Base-by-base conservation (phyloP, 805 yeast genomes). In the Jamesozyma lodderae region DNA sequence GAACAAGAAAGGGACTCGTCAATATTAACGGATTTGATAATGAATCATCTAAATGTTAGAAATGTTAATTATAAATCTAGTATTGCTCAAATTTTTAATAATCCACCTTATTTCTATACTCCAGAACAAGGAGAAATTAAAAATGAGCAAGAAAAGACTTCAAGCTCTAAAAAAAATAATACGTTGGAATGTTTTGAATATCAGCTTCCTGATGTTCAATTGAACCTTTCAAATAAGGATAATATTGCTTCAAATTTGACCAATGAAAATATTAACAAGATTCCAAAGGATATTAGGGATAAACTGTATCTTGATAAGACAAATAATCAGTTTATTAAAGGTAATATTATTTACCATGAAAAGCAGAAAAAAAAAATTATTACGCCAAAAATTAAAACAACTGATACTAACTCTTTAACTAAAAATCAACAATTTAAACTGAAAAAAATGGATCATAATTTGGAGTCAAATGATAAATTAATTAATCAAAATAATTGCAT, bases 401-500 rank as follows among this genome's bases (percentile, higher is more conserved):
- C 10, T 8, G 14, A 26, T 6, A 33, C 25, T 13, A 39, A 36
- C 13, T 38, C 43, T 4, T 33, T 55, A 23, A 52, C 58, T 6
- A 58, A 55, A 35, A 57, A 58, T 36, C 62, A 58, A 44, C 60
- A 55, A 40, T 54, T 52, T 45, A 52, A 52, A 36, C 36, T 54
- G 35, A 48, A 47, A 21, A 57, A 55, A 36, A 36, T 55, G 31
- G 52, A 48, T 32, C 49, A 53, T 31, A 43, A 38, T 27, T 25
- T 42, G 31, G 42, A 36, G 15, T 24, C 35, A 20, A 41, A 44
- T 19, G 40, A 38, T 21, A 46, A 44, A 21, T 43, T 55, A 21
- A 49, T 59, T 35, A 57, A 56, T 34, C 52, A 52, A 47, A 75
- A 70, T 41, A 81, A 82, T 49, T 75, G 86, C 75, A 73, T 86